These are phyloP conservation scores for Kluyveromyces sp. DNA, from an alignment of 1,139 yeast species.

Conservation along the genomic window DNA sequence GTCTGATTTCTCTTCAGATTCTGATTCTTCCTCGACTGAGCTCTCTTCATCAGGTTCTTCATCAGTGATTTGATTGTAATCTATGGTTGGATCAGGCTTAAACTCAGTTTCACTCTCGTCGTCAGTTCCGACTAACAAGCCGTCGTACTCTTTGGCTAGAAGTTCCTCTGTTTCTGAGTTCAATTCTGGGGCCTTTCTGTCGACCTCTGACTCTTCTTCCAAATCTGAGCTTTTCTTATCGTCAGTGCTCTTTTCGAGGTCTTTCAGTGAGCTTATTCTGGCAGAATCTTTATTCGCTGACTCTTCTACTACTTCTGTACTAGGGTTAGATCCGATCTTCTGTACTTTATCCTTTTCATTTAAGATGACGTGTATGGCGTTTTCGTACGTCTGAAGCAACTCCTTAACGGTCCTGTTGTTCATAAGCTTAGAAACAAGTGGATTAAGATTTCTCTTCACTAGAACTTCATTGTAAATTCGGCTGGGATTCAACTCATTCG, in stretches of 20 bases:
- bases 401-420: conserved; percentile 48
- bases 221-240: conserved; percentile 21
- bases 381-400: conserved; percentile 43
- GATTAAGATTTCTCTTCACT: conserved; percentile 24
- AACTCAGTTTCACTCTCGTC: conserved; percentile 40
- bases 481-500: conserved; percentile 37
- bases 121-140: conserved; percentile 49
- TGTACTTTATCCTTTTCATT: conserved; percentile 46
- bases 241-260: conserved; percentile 17
- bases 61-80: conserved; percentile 56
- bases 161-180: conserved; percentile 27
- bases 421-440: conserved; percentile 44
- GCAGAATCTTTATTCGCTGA: neutral
- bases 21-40: conserved; percentile 21
- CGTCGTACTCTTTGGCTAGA: conserved; percentile 39
- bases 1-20: conserved; percentile 30
- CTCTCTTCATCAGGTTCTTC: conserved; percentile 46
- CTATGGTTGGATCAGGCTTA: conserved; percentile 36
- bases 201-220: conserved; percentile 20
- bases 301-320: conserved; percentile 7
- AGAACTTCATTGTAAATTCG: conserved; percentile 44
- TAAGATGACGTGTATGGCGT: conserved; percentile 52
- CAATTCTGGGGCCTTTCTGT: conserved; percentile 23
- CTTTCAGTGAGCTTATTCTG: neutral
- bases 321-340: conserved; percentile 15